These are phyloP conservation scores for Lasiodiplodia theobromae DNA, from an alignment of 2,329 filamentous ascomycete species.

Conservation along the genomic window DNA sequence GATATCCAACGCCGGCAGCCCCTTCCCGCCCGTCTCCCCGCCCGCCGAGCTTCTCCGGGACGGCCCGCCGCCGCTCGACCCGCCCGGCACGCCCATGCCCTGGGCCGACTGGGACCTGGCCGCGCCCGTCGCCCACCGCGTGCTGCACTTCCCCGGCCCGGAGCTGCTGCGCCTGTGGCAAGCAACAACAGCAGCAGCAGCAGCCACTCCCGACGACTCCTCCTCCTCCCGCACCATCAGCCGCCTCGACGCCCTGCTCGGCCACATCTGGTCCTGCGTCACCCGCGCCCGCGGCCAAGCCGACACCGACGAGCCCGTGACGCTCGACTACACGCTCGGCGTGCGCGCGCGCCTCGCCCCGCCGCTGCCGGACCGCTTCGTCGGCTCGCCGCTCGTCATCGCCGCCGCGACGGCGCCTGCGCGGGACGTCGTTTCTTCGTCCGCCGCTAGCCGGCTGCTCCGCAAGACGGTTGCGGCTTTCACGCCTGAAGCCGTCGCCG, in stretches of 20 bases:
- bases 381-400: conserved; percentile 55
- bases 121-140: conserved; percentile 41
- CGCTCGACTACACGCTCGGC: conserved; percentile 53
- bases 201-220: no score
- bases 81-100: conserved; percentile 45
- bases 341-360: conserved; percentile 49
- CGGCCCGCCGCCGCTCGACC: conserved; percentile 34
- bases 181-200: no score
- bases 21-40: conserved; percentile 23
- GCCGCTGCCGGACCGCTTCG: conserved; percentile 50
- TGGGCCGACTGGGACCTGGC: conserved; percentile 54
- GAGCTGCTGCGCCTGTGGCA: conserved; percentile 48
- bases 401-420: conserved; percentile 43
- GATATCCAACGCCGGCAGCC: conserved; percentile 34
- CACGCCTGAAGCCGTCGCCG: conserved; percentile 47
- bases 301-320: conserved; percentile 41
- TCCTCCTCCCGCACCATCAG: no score
- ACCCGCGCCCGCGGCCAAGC: conserved; percentile 49
- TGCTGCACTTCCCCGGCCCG: conserved; percentile 48
- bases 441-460: conserved; percentile 36
- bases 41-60: conserved; percentile 34
- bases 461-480: conserved; percentile 47
- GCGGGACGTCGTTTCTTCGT: conserved; percentile 34
- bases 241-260: conserved; percentile 55
- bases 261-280: conserved; percentile 56